These are phyloP conservation scores for Sporothrix phasma DNA, from an alignment of 2,329 filamentous ascomycete genomes.

Conservation along the genomic window DNA sequence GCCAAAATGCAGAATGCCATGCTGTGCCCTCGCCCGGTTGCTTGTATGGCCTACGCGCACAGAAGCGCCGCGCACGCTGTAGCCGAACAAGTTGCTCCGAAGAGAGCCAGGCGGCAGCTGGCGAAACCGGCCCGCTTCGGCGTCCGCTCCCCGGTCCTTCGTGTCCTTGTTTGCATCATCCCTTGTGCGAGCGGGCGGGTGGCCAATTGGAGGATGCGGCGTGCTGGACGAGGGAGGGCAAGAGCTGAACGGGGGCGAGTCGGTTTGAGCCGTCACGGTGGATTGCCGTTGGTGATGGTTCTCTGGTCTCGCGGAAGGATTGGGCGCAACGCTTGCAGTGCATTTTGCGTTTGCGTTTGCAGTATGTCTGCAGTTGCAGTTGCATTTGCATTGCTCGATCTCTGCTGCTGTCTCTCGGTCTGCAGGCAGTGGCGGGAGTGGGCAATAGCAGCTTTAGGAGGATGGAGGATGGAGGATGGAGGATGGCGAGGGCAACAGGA, in stretches of 20 bases:
- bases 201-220: background rate
- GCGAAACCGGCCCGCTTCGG: background rate
- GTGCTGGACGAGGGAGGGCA: background rate
- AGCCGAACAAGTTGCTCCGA: background rate
- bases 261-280: background rate
- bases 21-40: background rate
- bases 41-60: background rate
- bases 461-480: background rate
- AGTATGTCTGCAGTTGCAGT: background rate
- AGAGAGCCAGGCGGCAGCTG: background rate
- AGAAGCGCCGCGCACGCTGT: background rate
- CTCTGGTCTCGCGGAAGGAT: background rate
- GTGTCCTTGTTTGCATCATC: background rate
- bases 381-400: conserved; percentile 1
- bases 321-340: background rate
- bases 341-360: background rate
- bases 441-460: too few species aligned
- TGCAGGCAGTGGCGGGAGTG: background rate
- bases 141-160: background rate
- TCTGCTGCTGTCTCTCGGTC: background rate
- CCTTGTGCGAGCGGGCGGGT: background rate
- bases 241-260: background rate
- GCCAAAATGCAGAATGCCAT: too few species aligned
- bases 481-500: background rate
- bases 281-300: background rate